Evolutionary conservation across 148 eudicot species (phyloP), one percentile per base, ranked within the genome.

Genomic region (Chenopodium quinoa): DNA sequence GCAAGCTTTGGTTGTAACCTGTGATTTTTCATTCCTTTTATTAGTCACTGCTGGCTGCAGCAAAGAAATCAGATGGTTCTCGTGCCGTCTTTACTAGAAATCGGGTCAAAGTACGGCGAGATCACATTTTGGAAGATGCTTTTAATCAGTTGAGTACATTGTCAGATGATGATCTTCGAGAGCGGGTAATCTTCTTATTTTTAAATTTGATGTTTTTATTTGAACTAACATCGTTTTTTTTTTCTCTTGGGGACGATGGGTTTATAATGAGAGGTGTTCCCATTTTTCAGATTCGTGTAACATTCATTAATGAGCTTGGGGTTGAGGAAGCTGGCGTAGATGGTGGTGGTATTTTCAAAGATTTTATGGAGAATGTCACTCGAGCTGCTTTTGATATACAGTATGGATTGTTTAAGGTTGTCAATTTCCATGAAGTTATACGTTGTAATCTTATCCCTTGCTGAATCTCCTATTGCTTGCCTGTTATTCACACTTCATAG

Each of bases 321-420:
- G 99, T 89, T 80, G 99, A 96, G 88, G 99, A 96, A 90, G 99
- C 99, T 81, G 99, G 99, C 69, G 92, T 96, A 79, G 99, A 96
- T 82, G 99, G 99, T 80, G 99, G 99, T 76, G 99, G 99, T 48
- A 96, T 96, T 79, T 96, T 96, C 83, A 96, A 96, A 83, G 99
- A 96, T 86, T 96, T 96, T 83, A 96, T 96, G 99, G 99, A 96
- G 87, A 96, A 90, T 84, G 85, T 96, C 71, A 93, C 99, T 81
- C 91, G 93, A 69, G 92, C 99, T 77, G 98, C 98, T 65, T 96
- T 96, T 84, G 99, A 96, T 84, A 86, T 91, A 79, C 99, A 96
- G 81, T 96, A 96, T 86, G 99, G 99, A 47, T 86, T 96, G 81
- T 96, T 96, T 88, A 96, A 96, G 99, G 99, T 96, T 76, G 83